Evolutionary conservation across 2,329 filamentous ascomycete genomes (phyloP).

Genomic region (Fusarium siculi): DNA sequence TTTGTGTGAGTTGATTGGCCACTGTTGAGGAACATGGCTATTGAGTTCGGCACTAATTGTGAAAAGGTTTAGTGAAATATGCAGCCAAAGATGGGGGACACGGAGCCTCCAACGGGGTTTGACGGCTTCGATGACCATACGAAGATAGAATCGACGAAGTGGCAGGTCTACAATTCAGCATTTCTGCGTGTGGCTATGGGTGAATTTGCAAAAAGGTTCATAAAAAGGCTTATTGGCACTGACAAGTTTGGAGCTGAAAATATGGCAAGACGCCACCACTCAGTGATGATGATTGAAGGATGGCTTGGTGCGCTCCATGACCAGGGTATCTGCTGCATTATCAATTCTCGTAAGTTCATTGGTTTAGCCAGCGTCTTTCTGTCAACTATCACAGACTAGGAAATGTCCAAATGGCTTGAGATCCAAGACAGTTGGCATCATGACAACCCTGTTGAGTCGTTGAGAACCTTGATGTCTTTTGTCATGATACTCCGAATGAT

Average conservation of each 20-base stretch:
- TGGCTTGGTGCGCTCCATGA: not conserved
- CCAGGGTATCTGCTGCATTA: not conserved
- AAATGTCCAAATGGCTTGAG: not conserved
- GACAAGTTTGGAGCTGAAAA: too few species aligned
- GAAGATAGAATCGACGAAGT: not conserved
- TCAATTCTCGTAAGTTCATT: conserved; percentile 2
- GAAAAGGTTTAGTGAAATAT: not conserved
- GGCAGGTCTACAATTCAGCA: too few species aligned
- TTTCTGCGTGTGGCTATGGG: too few species aligned
- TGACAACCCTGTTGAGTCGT: not conserved
- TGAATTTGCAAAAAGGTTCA: too few species aligned
- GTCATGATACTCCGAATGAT: not conserved
- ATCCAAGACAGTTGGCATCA: not conserved
- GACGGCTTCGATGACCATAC: not conserved
- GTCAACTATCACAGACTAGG: not conserved
- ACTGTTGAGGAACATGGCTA: not conserved
- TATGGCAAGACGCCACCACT: not conserved
- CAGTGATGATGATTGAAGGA: not conserved
- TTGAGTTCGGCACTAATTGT: not conserved
- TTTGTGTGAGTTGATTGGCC: conserved; percentile 13
- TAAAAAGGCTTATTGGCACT: not conserved
- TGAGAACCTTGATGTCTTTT: conserved; percentile 27
- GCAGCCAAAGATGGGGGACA: not conserved
- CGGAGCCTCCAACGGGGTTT: conserved; percentile 16
- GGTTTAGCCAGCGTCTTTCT: not conserved